phyloP scores from a whole-genome alignment of 2,329 filamentous ascomycete species.

The Cladosporium phlei region DNA sequence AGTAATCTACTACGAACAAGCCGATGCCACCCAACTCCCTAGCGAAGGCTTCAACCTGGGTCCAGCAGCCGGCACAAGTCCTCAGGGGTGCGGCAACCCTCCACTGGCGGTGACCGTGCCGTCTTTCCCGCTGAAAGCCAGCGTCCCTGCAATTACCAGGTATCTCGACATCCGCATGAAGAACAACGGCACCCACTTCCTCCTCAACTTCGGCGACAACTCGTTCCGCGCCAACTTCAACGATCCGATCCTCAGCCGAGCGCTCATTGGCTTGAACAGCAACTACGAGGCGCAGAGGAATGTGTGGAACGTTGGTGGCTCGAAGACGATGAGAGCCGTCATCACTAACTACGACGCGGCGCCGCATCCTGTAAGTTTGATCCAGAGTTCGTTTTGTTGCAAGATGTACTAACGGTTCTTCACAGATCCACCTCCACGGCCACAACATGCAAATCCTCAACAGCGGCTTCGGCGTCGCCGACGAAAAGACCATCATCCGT shows the following conservation, averaged over 20 bases:
- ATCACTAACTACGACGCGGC: not conserved
- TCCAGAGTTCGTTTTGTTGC: too few relatives aligned
- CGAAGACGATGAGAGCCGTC: not conserved
- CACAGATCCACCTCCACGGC: constrained; percentile 50
- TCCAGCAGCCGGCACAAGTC: constrained; percentile 15
- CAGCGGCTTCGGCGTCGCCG: constrained; percentile 40
- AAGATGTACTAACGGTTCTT: not conserved
- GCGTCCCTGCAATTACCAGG: constrained; percentile 15
- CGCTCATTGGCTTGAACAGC: not conserved
- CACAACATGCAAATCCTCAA: constrained; percentile 60
- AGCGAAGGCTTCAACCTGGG: constrained; percentile 22
- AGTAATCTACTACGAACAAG: constrained; percentile 60
- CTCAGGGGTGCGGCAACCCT: constrained; percentile 20
- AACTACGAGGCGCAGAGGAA: not conserved
- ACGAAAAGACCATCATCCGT: constrained; percentile 35
- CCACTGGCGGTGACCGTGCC: constrained; percentile 19
- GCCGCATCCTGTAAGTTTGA: not conserved
- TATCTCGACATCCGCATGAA: not conserved
- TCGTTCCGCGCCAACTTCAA: constrained; percentile 10
- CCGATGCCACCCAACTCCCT: constrained; percentile 41
- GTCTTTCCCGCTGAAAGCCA: constrained; percentile 17
- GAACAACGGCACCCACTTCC: constrained; percentile 3
- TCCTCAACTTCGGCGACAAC: constrained; percentile 2
- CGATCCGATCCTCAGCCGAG: not conserved
- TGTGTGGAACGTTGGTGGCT: not conserved